Evolutionary conservation across 176 grass and related monocot species (phyloP), one percentile per base, ranked within the genome.

Genomic region (Ensete glaucum): DNA sequence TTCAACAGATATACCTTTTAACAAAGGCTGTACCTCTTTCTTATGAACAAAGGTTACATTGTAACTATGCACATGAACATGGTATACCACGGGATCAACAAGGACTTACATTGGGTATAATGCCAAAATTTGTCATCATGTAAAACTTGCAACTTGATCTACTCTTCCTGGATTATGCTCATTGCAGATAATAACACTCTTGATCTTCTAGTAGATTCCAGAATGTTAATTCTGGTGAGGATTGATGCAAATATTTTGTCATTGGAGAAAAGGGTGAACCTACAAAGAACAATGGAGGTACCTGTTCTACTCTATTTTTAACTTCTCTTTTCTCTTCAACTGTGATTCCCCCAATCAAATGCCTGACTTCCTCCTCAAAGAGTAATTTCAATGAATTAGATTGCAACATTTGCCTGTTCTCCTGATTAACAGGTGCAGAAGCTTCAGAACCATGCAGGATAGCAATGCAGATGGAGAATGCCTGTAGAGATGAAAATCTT

Each of bases 351-450:
- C 85, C 86, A 11, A 96, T 87, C 72, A 96, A 59, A 48, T 96
- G 92, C 67, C 73, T 87, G 62, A 96, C 89, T 82, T 96, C 92
- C 11, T 96, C 89, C 84, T 96, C 88, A 19, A 96, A 80, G n/a
- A 96, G 82, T 64, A 88, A 79, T 76, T 89, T 92, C 79, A 96
- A n/a, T 34, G 92, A 92, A 54, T 84, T 92, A 10, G 92, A 92
- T 76, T 88, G 89, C 15, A 96, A 69, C 70, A 82, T 92, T 63
- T 89, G 87, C 76, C 89, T 92, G 79, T 88, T 96, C 74, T 92
- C 89, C 0, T 88, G 82, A 62, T 82, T 79, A 66, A 86, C 82
- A 16, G 80, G 66, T 56, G 84, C 77, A 67, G 85, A 84, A 78
- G 83, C 78, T 82, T 96, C 92, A 57, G 92, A 96, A 77, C 82